Evolutionary conservation across 495 filamentous ascomycete genomes (phyloP), one percentile per base, ranked within the genome.

Genomic region (Baudoinia panamericana): DNA sequence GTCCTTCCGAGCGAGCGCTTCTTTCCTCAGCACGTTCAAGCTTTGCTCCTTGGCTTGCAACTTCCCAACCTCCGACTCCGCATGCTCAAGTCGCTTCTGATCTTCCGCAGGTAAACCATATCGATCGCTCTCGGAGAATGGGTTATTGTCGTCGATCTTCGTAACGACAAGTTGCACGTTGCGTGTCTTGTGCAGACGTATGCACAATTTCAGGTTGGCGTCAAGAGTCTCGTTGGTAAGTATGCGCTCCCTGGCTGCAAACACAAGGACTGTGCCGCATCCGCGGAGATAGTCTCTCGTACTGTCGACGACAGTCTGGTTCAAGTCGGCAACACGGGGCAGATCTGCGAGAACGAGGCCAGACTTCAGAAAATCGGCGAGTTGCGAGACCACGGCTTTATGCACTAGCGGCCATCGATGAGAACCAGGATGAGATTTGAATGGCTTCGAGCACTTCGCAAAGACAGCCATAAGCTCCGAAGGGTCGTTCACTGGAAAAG

Each of bases 281-380:
- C 6, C 3, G 23, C 18, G 35, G 30, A 41, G 28, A 16, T 47
- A 36, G 6, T 36, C 13, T 7, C 12, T 20, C 1, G 44, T 47
- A 11, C 7, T 13, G 9, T 36, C 22, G 22, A 41, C 36, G 12
- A 47, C 38, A n/a, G 30, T 30, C 10, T n/a, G 15, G 19, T 38
- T 38, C 1, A n/a, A 36, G 32, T 47, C 44, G 13, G 17, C n/a
- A 10, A 39, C 26, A 11, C 44, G 37, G 4, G 44, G 30, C 6
- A 36, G 20, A 33, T 47, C 44, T 4, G 44, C 36, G 11, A 41
- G 22, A 5, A 36, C 28, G 12, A 41, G 5, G 17, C 44, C 44
- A 1, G 6, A 30, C n/a, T 36, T 16, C 3, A 36, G 38, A 6
- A 47, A 15, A 15, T 30, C 19, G 12, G n/a, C n/a, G n/a, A n/a